Evolutionary conservation across 495 filamentous ascomycete genomes (phyloP).

Genomic region (Penicillium canescens): DNA sequence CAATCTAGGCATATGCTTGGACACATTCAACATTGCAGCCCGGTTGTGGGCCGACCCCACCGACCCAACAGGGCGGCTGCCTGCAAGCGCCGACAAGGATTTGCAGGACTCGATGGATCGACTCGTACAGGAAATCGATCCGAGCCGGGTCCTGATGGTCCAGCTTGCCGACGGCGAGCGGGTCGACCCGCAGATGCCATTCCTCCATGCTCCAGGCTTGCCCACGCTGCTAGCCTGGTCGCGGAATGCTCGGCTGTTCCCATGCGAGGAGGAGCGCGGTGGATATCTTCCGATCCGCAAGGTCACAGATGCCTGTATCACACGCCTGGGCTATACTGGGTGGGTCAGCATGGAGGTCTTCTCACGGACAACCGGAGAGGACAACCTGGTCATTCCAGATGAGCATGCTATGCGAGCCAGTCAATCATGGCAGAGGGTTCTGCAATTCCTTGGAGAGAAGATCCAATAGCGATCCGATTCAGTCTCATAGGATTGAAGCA

Average conservation of each 20-base stretch:
- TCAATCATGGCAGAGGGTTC: slow-evolving; percentile 52
- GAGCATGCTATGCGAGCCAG: slow-evolving; percentile 64
- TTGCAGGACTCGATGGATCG: slow-evolving; percentile 53
- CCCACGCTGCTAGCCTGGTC: slow-evolving; percentile 56
- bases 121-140: slow-evolving; percentile 55
- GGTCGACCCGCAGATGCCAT: slow-evolving; percentile 31
- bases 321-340: slow-evolving; percentile 62
- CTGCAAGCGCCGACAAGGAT: slow-evolving; percentile 50
- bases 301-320: slow-evolving; percentile 57
- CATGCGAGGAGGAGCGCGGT: slow-evolving; percentile 62
- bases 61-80: slow-evolving; percentile 42
- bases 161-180: slow-evolving; percentile 72
- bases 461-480: neutral
- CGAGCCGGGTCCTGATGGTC: slow-evolving; percentile 65
- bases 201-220: slow-evolving; percentile 14
- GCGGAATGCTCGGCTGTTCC: slow-evolving; percentile 69
- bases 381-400: slow-evolving; percentile 50
- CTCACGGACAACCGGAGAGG: slow-evolving; percentile 57
- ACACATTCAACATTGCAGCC: slow-evolving; percentile 76
- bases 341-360: slow-evolving; percentile 78
- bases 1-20: slow-evolving; percentile 73
- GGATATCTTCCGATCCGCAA: slow-evolving; percentile 59
- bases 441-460: slow-evolving; percentile 11
- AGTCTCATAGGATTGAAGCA: neutral
- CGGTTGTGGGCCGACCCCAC: slow-evolving; percentile 67